phyloP scores from a whole-genome alignment of 73 alveolate genomes.

The Tetrahymena elliotti region DNA sequence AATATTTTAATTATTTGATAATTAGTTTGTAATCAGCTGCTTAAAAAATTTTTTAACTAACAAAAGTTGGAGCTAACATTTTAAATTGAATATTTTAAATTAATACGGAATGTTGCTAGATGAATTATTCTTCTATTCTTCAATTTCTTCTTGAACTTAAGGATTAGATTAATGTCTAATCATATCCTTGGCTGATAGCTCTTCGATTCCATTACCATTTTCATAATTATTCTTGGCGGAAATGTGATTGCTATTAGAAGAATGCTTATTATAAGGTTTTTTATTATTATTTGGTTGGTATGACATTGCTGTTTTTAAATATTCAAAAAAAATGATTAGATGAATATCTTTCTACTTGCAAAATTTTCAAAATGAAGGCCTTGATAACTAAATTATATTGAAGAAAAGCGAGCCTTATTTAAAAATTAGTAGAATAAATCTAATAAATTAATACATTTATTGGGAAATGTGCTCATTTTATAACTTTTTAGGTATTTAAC shows the following conservation, averaged over 20 bases:
- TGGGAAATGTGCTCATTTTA: neutral
- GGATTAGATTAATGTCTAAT: neutral
- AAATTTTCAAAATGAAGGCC: neutral
- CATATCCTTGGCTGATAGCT: neutral
- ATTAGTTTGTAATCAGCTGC: too few species aligned
- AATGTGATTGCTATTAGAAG: neutral
- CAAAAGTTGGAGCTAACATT: neutral
- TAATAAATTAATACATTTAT: neutral
- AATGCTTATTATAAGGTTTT: neutral
- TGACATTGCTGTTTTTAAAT: neutral
- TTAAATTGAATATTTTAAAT: neutral
- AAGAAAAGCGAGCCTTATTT: neutral
- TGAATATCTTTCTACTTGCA: neutral
- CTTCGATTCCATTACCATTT: neutral
- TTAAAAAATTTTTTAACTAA: too few species aligned
- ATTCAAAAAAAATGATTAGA: neutral
- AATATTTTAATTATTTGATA: too few species aligned
- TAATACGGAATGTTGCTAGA: neutral
- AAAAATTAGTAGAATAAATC: neutral
- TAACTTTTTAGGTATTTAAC: neutral
- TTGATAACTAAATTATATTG: neutral
- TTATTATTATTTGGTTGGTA: neutral
- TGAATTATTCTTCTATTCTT: neutral
- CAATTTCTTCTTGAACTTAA: neutral
- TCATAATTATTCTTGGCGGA: neutral